These are phyloP conservation scores for Neurospora sp. DNA, from an alignment of 495 filamentous ascomycete species.

Conservation along the genomic window DNA sequence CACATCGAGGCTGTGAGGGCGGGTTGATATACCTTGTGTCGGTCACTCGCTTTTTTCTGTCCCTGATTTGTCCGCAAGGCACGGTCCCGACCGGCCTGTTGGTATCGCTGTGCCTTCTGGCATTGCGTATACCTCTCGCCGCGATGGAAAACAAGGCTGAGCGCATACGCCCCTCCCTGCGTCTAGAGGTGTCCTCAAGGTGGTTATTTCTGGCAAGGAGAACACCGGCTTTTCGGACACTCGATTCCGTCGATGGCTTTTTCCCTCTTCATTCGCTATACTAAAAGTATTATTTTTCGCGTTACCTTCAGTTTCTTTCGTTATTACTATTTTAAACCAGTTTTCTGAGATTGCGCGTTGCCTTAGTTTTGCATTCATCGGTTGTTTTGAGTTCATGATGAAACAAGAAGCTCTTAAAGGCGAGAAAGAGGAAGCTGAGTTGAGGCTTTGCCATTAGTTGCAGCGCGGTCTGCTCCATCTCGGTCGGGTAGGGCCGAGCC, in stretches of 20 bases:
- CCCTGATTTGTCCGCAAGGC: not conserved
- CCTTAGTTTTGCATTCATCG: not conserved
- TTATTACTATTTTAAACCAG: not conserved
- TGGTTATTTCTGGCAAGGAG: not conserved
- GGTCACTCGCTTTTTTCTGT: not conserved
- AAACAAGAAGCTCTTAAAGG: not conserved
- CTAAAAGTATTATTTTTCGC: not conserved
- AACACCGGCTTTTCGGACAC: not conserved
- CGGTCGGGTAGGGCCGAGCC: not conserved
- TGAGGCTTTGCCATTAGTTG: too few species aligned
- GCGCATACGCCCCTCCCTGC: rapidly evolving
- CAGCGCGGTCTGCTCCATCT: not conserved
- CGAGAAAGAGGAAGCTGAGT: too few species aligned
- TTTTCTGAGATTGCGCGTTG: not conserved
- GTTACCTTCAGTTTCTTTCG: not conserved
- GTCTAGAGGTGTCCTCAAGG: not conserved
- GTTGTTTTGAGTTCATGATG: not conserved
- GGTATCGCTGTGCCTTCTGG: not conserved
- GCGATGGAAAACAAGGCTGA: not conserved
- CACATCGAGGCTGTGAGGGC: not conserved
- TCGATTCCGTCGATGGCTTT: not conserved
- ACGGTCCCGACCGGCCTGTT: not conserved
- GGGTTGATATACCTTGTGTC: not conserved
- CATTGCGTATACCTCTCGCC: not conserved
- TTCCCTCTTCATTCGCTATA: not conserved